Evolutionary conservation across 495 filamentous ascomycete genomes (phyloP).

Genomic region (Lophium mytilinum): DNA sequence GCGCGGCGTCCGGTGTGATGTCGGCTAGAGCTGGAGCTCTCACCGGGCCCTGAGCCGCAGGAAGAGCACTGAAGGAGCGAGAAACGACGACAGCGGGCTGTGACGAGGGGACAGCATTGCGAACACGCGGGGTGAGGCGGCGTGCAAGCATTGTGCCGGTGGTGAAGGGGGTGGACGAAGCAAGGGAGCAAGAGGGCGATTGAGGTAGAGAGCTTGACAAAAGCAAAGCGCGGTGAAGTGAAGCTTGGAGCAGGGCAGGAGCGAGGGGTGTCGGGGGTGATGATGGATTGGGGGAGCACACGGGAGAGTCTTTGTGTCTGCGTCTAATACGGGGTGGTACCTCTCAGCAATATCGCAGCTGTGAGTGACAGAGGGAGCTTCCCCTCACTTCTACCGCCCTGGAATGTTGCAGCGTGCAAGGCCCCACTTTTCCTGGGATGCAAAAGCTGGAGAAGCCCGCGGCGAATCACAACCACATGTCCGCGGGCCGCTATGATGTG

Average conservation of each 20-base stretch:
- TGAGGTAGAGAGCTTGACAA: background rate
- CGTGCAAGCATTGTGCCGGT: background rate
- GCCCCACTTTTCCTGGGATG: background rate
- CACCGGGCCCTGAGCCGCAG: slow-evolving; percentile 23
- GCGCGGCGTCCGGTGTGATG: slow-evolving; percentile 61
- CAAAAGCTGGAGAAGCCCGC: no score
- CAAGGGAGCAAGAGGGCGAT: background rate
- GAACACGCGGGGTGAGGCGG: slow-evolving; percentile 12
- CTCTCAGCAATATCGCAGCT: background rate
- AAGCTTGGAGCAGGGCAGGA: background rate
- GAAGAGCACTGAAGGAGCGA: slow-evolving; percentile 18
- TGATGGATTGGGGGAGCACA: background rate
- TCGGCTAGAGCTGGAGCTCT: slow-evolving; percentile 76
- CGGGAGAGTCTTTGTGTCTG: background rate
- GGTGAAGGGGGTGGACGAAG: background rate
- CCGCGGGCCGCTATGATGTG: no score
- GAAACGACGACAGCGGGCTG: slow-evolving; percentile 4
- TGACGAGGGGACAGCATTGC: slow-evolving; percentile 11
- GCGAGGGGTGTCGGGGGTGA: background rate
- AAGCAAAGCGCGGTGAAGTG: background rate
- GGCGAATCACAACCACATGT: no score
- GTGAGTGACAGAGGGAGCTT: background rate
- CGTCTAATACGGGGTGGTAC: background rate
- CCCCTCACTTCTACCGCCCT: background rate
- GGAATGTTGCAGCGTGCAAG: background rate